Percentiles rank a stretch among this genome's conserved stretches.
These are phyloP conservation scores for Elongisporangium senticosum DNA, from an alignment of 352 stramenopile species.

Conservation along the genomic window DNA sequence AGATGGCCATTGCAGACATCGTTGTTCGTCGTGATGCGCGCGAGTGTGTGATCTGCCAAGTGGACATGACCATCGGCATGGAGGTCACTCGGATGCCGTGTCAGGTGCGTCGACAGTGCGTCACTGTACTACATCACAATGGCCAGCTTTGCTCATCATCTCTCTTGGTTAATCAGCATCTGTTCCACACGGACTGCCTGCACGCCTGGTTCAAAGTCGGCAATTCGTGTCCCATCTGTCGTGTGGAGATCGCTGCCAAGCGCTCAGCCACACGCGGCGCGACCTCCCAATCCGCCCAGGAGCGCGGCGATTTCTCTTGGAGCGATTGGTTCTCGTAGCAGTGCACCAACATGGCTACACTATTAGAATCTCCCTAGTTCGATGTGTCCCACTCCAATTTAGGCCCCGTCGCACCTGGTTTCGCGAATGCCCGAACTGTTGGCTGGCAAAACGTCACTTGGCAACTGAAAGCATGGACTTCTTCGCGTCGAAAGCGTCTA, in stretches of 20 bases:
- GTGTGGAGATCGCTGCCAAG: slow-evolving; percentile 64
- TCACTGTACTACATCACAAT: no score
- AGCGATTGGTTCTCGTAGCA: slow-evolving; percentile 73
- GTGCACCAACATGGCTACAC: not conserved
- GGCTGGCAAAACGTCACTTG: not conserved
- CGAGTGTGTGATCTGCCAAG: slow-evolving; percentile 80
- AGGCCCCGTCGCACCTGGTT: not conserved
- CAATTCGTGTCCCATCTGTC: slow-evolving; percentile 81
- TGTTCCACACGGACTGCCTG: slow-evolving; percentile 78
- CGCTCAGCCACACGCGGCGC: slow-evolving; percentile 18
- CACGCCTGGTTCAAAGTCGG: slow-evolving; percentile 79
- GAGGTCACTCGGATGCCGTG: slow-evolving; percentile 66
- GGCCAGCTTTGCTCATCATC: not conserved
- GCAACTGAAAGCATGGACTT: slow-evolving; percentile 43
- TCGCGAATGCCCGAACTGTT: not conserved
- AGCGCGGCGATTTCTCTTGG: slow-evolving; percentile 57
- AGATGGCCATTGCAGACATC: slow-evolving; percentile 31
- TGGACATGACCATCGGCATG: slow-evolving; percentile 66
- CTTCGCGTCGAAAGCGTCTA: slow-evolving; percentile 50
- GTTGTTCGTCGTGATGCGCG: slow-evolving; percentile 58
- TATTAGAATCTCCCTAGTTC: not conserved
- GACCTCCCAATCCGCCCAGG: slow-evolving; percentile 31
- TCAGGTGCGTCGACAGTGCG: slow-evolving; percentile 25
- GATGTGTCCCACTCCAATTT: not conserved
- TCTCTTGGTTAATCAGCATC: slow-evolving; percentile 34